Conservation (phyloP, 768 basidiomycete genomes). For the Suillus cothurnatus region DNA sequence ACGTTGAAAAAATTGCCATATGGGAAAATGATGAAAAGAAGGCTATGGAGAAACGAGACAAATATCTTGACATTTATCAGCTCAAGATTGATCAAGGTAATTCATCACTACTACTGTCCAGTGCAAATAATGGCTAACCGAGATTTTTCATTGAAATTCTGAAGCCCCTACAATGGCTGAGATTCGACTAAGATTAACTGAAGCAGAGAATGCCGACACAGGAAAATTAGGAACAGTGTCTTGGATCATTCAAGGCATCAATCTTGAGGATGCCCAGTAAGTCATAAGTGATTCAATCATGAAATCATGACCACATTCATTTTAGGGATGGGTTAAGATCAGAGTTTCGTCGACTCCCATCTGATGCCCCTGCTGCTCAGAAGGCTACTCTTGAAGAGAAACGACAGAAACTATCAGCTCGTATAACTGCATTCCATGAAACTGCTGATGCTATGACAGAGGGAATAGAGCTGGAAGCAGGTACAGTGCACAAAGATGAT, state of each 20-base stretch:
- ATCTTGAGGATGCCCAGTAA: background rate
- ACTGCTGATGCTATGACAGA: background rate
- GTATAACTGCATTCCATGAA: background rate
- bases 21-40: conserved; percentile 5
- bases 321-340: background rate
- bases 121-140: too few species aligned
- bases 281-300: background rate
- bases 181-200: background rate
- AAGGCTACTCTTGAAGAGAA: background rate
- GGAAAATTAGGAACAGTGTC: background rate
- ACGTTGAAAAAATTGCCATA: background rate
- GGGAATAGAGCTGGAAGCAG: background rate
- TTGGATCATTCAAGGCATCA: conserved; percentile 9
- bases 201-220: background rate
- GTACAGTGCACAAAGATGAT: background rate
- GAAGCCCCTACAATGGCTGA: conserved; percentile 11
- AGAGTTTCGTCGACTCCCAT: background rate
- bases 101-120: too few species aligned
- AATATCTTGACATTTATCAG: conserved; percentile 7
- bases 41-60: background rate
- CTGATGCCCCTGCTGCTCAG: background rate
- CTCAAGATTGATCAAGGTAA: conserved; percentile 11
- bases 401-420: background rate
- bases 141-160: background rate
- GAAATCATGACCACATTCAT: background rate